Percentiles rank a stretch among this genome's conserved stretches.
These are phyloP conservation scores for Rubia peregrina DNA, from an alignment of 305 asterid species.

Conservation along the genomic window DNA sequence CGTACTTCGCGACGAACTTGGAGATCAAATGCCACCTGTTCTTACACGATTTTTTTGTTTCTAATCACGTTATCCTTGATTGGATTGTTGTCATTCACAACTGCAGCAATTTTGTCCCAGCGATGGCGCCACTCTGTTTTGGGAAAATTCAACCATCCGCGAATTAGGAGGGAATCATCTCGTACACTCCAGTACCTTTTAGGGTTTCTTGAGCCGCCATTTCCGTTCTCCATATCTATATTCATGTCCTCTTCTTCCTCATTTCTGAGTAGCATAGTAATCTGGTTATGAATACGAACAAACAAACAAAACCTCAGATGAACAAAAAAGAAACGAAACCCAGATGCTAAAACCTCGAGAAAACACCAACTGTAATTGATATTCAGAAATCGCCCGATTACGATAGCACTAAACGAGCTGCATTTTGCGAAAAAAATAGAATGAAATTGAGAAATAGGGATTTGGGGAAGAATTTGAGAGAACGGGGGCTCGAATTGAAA, in stretches of 20 bases:
- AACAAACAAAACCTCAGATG: conserved; percentile 2
- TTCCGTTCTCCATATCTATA: background rate
- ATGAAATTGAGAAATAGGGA: background rate
- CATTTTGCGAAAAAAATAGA: too few species aligned
- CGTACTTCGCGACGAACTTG: background rate
- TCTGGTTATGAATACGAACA: conserved; percentile 8
- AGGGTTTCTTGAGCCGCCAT: background rate
- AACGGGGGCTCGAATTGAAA: background rate
- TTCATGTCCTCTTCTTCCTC: background rate
- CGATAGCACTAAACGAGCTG: too few species aligned
- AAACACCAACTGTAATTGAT: background rate
- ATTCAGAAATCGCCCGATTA: background rate
- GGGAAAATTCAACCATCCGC: background rate
- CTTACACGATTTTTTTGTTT: background rate
- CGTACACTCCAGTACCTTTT: background rate
- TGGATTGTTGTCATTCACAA: background rate
- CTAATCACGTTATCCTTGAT: background rate
- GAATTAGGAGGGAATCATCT: background rate
- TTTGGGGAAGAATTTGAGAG: background rate
- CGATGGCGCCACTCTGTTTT: background rate
- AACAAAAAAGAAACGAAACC: conserved; percentile 9
- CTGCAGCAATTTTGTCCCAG: background rate
- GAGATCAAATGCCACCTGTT: background rate
- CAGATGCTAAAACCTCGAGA: background rate
- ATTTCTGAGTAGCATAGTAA: background rate